Conservation (phyloP, 371 early-diverging fungal genomes). For the Mucor racemosus region DNA sequence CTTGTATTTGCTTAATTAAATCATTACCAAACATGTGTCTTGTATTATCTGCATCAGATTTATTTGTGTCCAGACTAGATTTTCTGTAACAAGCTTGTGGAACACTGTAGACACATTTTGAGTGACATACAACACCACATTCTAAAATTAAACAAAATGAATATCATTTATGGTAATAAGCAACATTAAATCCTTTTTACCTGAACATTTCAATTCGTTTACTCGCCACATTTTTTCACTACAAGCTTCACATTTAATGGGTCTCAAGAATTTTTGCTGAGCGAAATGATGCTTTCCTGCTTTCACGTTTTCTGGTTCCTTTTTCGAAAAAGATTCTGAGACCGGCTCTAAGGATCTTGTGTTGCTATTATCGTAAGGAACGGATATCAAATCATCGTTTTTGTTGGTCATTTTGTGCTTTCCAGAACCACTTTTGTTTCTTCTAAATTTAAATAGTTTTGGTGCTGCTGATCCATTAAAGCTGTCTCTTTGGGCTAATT, state of each 20-base stretch:
- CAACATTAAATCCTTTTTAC: constrained; percentile 31
- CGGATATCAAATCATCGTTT: constrained; percentile 30
- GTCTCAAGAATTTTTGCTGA: constrained; percentile 65
- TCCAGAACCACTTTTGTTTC: constrained; percentile 31
- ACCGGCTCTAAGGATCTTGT: constrained; percentile 26
- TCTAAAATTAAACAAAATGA: constrained; percentile 24
- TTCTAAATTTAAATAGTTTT: constrained; percentile 49
- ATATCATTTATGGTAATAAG: neutral
- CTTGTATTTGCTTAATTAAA: constrained; percentile 41
- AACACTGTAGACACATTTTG: constrained; percentile 43
- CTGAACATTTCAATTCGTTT: constrained; percentile 77
- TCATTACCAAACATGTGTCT: constrained; percentile 44
- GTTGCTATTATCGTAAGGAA: constrained; percentile 35
- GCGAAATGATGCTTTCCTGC: constrained; percentile 62
- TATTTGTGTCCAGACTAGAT: constrained; percentile 18
- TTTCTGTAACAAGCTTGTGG: constrained; percentile 34
- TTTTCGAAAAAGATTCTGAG: constrained; percentile 19
- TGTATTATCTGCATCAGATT: constrained; percentile 11
- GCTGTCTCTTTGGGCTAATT: constrained; percentile 47
- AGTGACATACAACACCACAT: constrained; percentile 44
- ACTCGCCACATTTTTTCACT: constrained; percentile 87
- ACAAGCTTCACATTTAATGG: constrained; percentile 83
- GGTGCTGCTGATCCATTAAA: constrained; percentile 50
- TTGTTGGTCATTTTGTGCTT: constrained; percentile 24
- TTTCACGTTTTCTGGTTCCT: constrained; percentile 10